Percentiles rank a stretch among this genome's conserved stretches.
These are phyloP conservation scores for Spergularia bocconei DNA, from an alignment of 148 eudicot genomes.

Conservation along the genomic window DNA sequence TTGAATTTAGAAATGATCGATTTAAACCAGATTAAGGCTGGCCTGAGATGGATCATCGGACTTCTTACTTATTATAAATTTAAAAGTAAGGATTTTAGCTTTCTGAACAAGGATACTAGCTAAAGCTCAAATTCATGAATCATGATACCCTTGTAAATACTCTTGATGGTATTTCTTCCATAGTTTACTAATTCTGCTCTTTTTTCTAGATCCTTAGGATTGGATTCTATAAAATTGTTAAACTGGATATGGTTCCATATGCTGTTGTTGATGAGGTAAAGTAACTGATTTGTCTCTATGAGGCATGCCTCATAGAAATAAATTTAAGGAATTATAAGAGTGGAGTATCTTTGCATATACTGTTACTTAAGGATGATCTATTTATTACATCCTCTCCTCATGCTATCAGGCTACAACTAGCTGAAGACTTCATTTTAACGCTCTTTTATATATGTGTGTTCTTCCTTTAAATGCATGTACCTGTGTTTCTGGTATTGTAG, in stretches of 20 bases:
- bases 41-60: too few species aligned
- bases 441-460: too few species aligned
- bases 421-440: neutral
- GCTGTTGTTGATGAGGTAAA: conserved; percentile 94
- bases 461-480: neutral
- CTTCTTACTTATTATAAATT: neutral
- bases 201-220: conserved; percentile 76
- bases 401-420: neutral
- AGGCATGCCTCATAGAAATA: neutral
- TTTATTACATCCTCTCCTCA: neutral
- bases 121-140: neutral
- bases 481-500: neutral
- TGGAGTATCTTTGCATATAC: neutral
- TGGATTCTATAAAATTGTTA: conserved; percentile 82
- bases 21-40: too few species aligned
- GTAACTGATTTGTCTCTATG: neutral
- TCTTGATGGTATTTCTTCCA: neutral
- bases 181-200: neutral
- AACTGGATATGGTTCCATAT: conserved; percentile 87
- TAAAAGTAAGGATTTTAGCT: neutral
- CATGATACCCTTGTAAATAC: neutral
- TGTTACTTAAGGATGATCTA: too few species aligned
- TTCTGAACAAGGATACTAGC: neutral
- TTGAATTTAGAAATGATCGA: too few species aligned
- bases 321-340: too few species aligned